Evolutionary conservation across 2,329 filamentous ascomycete species (phyloP).

Genomic region (Botryotinia convoluta): DNA sequence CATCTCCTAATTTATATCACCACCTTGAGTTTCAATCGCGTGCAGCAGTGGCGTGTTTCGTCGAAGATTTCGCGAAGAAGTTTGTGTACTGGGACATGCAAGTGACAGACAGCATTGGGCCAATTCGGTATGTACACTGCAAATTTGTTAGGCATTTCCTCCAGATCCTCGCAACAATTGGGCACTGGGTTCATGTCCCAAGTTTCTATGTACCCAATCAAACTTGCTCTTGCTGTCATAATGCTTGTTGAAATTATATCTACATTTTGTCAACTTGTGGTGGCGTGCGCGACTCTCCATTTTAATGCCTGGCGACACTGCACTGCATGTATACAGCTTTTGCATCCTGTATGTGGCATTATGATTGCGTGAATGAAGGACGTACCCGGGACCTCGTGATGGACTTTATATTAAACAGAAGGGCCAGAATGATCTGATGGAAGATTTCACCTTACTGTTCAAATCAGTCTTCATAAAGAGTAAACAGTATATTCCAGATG

Average conservation of each 20-base stretch:
- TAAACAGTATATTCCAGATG: background rate
- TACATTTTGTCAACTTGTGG: background rate
- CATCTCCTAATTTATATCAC: background rate
- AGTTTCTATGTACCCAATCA: background rate
- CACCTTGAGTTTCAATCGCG: background rate
- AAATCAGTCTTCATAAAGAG: background rate
- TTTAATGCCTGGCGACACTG: background rate
- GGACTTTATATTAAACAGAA: background rate
- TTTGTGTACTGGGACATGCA: background rate
- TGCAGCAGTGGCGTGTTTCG: background rate
- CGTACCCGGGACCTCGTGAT: background rate
- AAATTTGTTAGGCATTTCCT: background rate
- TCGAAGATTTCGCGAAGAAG: background rate
- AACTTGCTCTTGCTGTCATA: background rate
- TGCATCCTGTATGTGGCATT: background rate
- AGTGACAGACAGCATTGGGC: background rate
- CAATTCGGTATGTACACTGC: background rate
- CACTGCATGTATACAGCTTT: background rate
- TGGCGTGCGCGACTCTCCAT: background rate
- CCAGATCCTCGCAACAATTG: background rate
- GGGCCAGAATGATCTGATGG: background rate
- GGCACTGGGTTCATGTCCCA: background rate
- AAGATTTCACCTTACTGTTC: background rate
- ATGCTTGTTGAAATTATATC: no score
- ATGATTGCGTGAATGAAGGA: background rate